A percentile compares a stretch with the other conserved stretches of the same genome.
These are phyloP conservation scores for Pestalotiopsis sp. DNA, from an alignment of 2,329 filamentous ascomycete genomes.

Conservation along the genomic window DNA sequence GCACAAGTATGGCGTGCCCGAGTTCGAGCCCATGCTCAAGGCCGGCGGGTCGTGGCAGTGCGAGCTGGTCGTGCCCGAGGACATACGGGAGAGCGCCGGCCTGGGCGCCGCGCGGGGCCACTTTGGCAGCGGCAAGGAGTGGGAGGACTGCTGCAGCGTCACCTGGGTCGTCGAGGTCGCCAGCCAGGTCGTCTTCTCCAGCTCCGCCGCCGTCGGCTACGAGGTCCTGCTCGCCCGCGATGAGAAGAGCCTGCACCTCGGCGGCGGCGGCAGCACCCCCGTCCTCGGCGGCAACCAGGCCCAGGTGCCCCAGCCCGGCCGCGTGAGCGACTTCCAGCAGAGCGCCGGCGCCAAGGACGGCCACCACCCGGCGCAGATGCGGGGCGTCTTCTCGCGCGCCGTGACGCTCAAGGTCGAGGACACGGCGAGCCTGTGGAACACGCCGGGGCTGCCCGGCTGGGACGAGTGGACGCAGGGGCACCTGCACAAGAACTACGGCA, in stretches of 20 bases:
- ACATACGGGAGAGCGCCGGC: constrained; percentile 68
- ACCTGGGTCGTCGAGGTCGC: constrained; percentile 87
- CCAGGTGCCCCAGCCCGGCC: constrained; percentile 66
- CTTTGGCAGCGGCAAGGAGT: constrained; percentile 46
- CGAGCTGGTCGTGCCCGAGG: constrained; percentile 77
- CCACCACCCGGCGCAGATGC: constrained; percentile 64
- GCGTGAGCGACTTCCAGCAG: constrained; percentile 76
- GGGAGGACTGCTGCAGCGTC: constrained; percentile 46
- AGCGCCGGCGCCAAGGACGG: constrained; percentile 59
- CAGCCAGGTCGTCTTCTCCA: constrained; percentile 93
- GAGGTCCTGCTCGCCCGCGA: constrained; percentile 87
- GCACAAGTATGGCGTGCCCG: constrained; percentile 74
- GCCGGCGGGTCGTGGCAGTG: constrained; percentile 87
- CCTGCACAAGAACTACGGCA: constrained; percentile 26
- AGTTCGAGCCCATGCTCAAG: constrained; percentile 96
- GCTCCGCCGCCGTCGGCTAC: constrained; percentile 83
- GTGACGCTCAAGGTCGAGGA: constrained; percentile 82
- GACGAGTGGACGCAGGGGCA: constrained; percentile 42
- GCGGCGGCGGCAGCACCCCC: constrained; percentile 43
- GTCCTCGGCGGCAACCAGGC: constrained; percentile 47
- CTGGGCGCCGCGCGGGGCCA: constrained; percentile 46
- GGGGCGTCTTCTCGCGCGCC: constrained; percentile 83
- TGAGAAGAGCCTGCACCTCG: constrained; percentile 76
- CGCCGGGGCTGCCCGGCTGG: constrained; percentile 76
- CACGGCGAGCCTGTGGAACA: constrained; percentile 89